Conservation (phyloP, 2,329 filamentous ascomycete genomes). For the Mycocentrospora acerina region DNA sequence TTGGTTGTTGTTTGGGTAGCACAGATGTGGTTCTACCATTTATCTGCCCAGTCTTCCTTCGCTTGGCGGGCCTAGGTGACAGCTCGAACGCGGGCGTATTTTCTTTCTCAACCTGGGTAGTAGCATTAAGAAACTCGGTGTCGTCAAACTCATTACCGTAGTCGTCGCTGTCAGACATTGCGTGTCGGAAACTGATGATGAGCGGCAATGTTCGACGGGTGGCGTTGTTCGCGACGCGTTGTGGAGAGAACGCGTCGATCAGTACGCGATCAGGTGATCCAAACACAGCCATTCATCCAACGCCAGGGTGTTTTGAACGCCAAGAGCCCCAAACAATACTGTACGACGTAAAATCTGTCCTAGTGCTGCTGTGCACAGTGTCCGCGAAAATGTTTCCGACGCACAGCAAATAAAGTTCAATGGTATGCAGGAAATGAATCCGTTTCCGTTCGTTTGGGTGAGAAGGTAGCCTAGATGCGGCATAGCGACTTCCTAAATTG, state of each 20-base stretch:
- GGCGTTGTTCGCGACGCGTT: conserved; percentile 23
- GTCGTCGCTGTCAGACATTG: conserved; percentile 51
- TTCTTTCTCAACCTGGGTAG: conserved; percentile 52
- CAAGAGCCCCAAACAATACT: too few species aligned
- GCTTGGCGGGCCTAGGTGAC: conserved; percentile 41
- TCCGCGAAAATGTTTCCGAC: too few species aligned
- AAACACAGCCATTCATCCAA: too few species aligned
- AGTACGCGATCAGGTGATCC: too few species aligned
- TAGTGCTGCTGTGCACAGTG: too few species aligned
- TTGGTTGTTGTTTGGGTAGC: conserved; percentile 21
- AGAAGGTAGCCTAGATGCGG: not conserved
- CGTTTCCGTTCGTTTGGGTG: too few species aligned
- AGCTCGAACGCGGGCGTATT: conserved; percentile 33
- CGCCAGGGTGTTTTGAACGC: too few species aligned
- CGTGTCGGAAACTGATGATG: conserved; percentile 7
- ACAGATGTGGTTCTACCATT: conserved; percentile 25
- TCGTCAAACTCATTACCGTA: conserved; percentile 66
- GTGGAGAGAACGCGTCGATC: conserved; percentile 21
- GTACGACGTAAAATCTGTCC: too few species aligned
- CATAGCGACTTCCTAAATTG: not conserved
- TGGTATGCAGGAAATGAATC: too few species aligned
- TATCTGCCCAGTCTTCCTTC: conserved; percentile 32
- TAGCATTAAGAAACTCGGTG: conserved; percentile 64
- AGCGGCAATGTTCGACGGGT: conserved; percentile 9
- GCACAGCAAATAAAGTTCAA: too few species aligned